A percentile compares a stretch with the other conserved stretches of the same genome.
Conservation (phyloP, 2,329 filamentous ascomycete genomes). For the Aspergillus floridensis region DNA sequence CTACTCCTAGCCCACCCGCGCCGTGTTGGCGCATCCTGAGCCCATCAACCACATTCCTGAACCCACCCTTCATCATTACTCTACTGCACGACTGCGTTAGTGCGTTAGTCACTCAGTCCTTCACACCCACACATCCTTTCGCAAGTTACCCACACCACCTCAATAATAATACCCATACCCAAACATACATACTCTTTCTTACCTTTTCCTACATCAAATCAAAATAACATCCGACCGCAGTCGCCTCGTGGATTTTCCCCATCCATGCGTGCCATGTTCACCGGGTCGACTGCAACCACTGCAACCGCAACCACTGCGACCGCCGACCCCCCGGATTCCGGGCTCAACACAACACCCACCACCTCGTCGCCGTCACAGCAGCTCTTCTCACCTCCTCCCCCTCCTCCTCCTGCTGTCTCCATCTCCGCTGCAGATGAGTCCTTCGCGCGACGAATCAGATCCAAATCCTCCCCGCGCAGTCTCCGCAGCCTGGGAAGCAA, state of each 20-base stretch:
- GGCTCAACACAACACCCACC: constrained; percentile 19
- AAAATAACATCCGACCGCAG: constrained; percentile 19
- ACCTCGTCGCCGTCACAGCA: constrained; percentile 19
- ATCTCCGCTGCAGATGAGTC: constrained; percentile 29
- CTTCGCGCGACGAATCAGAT: constrained; percentile 32
- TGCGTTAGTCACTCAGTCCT: not conserved
- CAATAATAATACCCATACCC: not conserved
- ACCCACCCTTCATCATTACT: not conserved
- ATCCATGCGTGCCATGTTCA: constrained; percentile 40
- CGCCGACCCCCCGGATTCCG: constrained; percentile 25
- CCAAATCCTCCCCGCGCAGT: constrained; percentile 38
- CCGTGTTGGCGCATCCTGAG: constrained; percentile 7
- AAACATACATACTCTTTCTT: constrained; percentile 10
- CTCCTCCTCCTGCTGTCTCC: constrained; percentile 28
- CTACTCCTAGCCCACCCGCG: constrained; percentile 4
- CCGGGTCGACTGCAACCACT: constrained; percentile 29
- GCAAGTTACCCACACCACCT: not conserved
- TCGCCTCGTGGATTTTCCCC: constrained; percentile 19
- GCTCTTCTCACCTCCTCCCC: constrained; percentile 28
- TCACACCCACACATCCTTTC: not conserved
- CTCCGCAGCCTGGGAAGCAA: constrained; percentile 36
- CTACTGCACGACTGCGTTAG: not conserved
- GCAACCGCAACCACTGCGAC: constrained; percentile 30
- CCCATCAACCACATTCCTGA: constrained; percentile 12
- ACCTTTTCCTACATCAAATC: not conserved